Evolutionary conservation across 2,329 filamentous ascomycete genomes (phyloP).

Genomic region (Fusarium armeniacum): DNA sequence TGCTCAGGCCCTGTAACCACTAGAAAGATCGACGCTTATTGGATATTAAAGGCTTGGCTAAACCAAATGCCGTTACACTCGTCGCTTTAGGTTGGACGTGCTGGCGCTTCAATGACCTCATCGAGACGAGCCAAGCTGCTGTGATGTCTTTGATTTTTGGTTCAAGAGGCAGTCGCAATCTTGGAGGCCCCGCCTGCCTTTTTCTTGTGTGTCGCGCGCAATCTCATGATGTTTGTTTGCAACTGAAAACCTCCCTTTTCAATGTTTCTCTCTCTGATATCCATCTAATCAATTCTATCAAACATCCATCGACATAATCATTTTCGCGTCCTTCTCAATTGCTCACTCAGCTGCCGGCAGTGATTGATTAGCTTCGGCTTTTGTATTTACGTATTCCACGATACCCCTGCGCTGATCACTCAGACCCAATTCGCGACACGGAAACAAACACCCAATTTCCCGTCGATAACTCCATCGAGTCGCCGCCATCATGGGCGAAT

Average conservation of each 20-base stretch:
- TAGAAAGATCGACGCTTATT: neutral
- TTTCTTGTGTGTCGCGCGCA: constrained; percentile 2
- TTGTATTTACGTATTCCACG: neutral
- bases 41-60: neutral
- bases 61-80: constrained; percentile 24
- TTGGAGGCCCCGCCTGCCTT: constrained; percentile 33
- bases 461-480: constrained; percentile 14
- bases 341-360: neutral
- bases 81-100: constrained; percentile 14
- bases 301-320: neutral
- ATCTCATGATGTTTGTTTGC: constrained; percentile 9
- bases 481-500: constrained; percentile 53
- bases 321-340: neutral
- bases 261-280: neutral
- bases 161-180: constrained; percentile 26
- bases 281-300: neutral
- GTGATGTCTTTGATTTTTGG: constrained; percentile 41
- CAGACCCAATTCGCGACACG: constrained; percentile 16
- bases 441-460: neutral
- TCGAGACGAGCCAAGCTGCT: constrained; percentile 29
- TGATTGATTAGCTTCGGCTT: constrained; percentile 17
- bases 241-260: neutral
- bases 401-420: constrained; percentile 40
- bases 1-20: constrained; percentile 23
- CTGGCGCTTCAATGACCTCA: constrained; percentile 42